Base-by-base conservation (phyloP, 108 stramenopile genomes). In the Fistulifera pelliculosa region DNA sequence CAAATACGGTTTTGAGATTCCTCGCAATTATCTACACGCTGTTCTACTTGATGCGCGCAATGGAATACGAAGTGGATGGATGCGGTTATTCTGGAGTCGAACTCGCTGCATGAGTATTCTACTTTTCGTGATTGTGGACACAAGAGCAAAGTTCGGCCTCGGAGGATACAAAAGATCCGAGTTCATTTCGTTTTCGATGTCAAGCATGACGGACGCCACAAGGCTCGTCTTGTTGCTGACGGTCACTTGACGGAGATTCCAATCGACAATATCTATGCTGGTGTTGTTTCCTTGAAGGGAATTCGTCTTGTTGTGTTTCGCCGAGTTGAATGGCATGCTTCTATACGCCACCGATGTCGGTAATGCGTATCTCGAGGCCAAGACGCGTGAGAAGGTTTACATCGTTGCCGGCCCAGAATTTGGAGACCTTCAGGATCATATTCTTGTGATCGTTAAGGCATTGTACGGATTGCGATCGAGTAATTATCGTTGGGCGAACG, bases 1-100 rank as follows among this genome's bases (percentile, higher is more conserved):
- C 18, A 58, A n/a, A n/a, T 65, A 48, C 27, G 59, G 66, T n/a
- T 39, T 51, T 22, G 26, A 66, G 35, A 42, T 58, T 0, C 66
- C 66, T 22, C 23, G 52, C 7, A 54, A 64, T 21, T 42, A 47
- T 41, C 41, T 45, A 22, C 23, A 74, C 31, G 67, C 65, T 14
- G 12, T 68, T 23, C 28, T 52, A 15, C 43, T 75, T 1, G 74
- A 76, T 47, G 1, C n/a, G 25, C n/a, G 17, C 15, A 64, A 69
- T 41, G 71, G 0, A 73, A 73, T 44, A 73, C 47, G 14, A 38
- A 42, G 23, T 77, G 71, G 71, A 35, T 49, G 18, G 71, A 77
- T 13, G 56, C 68, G 2, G 47, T 24, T 7, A 38, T 44, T 0
- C 1, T 49, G 18, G 69, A 67, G 47, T 0, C 64, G 24, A 21